Evolutionary conservation across 495 filamentous ascomycete genomes (phyloP), one percentile per base, ranked within the genome.

Genomic region (Pyronema domesticum): DNA sequence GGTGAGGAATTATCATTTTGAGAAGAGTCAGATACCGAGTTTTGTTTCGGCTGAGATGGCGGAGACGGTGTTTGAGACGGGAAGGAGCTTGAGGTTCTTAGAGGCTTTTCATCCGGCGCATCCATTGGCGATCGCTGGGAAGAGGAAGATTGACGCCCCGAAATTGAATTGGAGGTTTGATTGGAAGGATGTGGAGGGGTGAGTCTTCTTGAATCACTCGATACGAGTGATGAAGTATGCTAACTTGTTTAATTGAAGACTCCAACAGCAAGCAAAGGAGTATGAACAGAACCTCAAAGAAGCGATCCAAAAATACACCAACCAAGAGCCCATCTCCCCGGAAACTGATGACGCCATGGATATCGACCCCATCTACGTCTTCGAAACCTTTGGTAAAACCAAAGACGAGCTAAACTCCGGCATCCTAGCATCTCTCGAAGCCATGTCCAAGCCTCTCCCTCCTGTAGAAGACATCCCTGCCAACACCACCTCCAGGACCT

Each of bases 61-160:
- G 9, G 69, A 75, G 30, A 65, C 72, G 11, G 76, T 88, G 13
- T 88, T 84, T 52, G 87, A 96, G 61, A 83, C 76, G 14, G 87
- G 85, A 1, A 75, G 78, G 57, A 88, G 81, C 59, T 67, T 95
- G 46, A 75, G 83, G 23, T 77, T 93, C 52, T 69, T 95, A 15
- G 77, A 79, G 54, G 70, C 69, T 10, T 78, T 83, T 60, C 81
- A 88, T 60, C 78, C 86, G n/a, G 73, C 81, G 6, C 86, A 95
- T 66, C 83, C 85, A 0, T 70, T 95, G 46, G 73, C 78, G 17
- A 73, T 70, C 48, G 60, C 68, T 34, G 62, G 70, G 9, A 67
- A 17, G 77, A 33, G 61, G 59, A 14, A 62, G 63, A n/a, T 64
- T 70, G 15, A 67, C 71, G 72, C 76, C 37, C 80, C 83, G 1